phyloP scores from a whole-genome alignment of 139 green algal species.

The Closterium sp. region DNA sequence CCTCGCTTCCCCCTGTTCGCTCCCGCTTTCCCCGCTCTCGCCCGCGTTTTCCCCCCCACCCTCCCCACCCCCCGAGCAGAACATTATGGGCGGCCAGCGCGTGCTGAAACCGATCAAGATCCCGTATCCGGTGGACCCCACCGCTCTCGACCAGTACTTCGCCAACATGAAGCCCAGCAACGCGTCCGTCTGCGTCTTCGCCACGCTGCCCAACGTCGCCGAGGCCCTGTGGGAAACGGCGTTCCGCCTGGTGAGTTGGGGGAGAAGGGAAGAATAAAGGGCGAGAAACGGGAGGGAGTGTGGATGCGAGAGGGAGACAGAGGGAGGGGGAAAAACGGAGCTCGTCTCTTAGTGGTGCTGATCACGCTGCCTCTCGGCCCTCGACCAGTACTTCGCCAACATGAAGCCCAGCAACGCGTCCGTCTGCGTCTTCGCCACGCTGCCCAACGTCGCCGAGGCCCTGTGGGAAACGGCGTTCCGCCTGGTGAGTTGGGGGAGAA shows the following conservation, averaged over 20 bases:
- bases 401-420: conserved; percentile 4
- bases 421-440: conserved; percentile 8
- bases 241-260: not conserved
- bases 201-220: conserved; percentile 3
- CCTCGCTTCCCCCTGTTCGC: no score
- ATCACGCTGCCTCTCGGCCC: not conserved
- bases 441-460: not conserved
- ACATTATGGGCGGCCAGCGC: not conserved
- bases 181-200: conserved; percentile 12
- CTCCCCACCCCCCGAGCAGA: not conserved
- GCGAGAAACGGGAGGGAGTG: no score
- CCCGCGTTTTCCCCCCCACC: no score
- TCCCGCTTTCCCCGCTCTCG: no score
- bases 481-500: no score
- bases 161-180: not conserved
- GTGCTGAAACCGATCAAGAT: not conserved
- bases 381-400: not conserved
- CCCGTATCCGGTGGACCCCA: not conserved
- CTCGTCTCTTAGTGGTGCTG: not conserved
- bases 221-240: conserved; percentile 6
- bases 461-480: not conserved
- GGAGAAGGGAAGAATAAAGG: no score
- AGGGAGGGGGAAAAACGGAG: no score
- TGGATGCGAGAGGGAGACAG: no score
- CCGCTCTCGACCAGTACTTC: not conserved